phyloP scores from a whole-genome alignment of 2,329 filamentous ascomycete genomes.

The Paecilomyces formosus region DNA sequence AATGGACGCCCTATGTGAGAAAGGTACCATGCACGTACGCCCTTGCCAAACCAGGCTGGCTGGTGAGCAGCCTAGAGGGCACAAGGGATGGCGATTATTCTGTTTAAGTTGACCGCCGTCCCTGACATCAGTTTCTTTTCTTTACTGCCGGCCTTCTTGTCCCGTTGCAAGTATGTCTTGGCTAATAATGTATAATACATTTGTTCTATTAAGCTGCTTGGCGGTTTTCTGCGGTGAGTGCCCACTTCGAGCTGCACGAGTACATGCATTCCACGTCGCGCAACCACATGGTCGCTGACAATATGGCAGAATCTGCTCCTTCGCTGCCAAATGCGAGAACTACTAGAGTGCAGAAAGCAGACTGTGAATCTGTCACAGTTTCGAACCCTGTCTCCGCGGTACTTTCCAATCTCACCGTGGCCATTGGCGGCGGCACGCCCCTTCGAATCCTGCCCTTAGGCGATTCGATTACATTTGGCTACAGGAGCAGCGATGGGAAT shows the following conservation, averaged over 20 bases:
- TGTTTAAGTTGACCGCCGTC: not conserved
- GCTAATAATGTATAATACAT: not conserved
- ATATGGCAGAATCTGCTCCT: not conserved
- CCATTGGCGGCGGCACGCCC: not conserved
- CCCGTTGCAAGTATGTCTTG: not conserved
- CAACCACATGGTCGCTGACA: not conserved
- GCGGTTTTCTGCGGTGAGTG: not conserved
- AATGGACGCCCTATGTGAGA: not conserved
- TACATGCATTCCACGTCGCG: not conserved
- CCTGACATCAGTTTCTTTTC: not conserved
- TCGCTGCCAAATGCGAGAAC: not conserved
- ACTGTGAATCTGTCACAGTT: not conserved
- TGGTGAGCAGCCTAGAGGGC: not conserved
- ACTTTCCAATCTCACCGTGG: not conserved
- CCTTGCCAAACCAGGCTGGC: not conserved
- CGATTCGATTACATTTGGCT: conserved; percentile 26
- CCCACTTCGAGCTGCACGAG: not conserved
- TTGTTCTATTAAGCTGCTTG: not conserved
- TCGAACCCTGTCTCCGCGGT: not conserved
- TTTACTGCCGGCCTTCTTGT: not conserved
- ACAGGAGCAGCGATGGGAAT: conserved; percentile 18
- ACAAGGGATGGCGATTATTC: not conserved
- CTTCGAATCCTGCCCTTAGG: conserved; percentile 21
- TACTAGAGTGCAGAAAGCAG: not conserved
- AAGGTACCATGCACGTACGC: not conserved